Percentiles rank a stretch among this genome's conserved stretches.
phyloP scores from a whole-genome alignment of 495 filamentous ascomycete species.

The Hapsidospora chrysogenum region DNA sequence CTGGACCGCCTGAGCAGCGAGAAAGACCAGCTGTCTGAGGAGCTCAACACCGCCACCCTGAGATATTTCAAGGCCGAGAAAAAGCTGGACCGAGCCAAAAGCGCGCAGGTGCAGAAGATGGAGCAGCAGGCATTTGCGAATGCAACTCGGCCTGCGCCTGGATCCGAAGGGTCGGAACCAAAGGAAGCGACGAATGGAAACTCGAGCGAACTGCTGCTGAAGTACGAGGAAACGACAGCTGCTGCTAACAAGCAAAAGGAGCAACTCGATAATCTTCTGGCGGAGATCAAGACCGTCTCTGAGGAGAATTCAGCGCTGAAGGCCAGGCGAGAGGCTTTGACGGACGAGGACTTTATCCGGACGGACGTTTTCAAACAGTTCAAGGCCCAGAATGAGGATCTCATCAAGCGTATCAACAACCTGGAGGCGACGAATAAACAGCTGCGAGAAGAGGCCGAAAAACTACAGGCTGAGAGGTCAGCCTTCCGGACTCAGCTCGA shows the following conservation, averaged over 20 bases:
- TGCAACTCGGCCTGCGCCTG: slow-evolving; percentile 30
- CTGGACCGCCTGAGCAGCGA: slow-evolving; percentile 61
- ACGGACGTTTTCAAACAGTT: slow-evolving; percentile 87
- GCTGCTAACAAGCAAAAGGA: slow-evolving; percentile 68
- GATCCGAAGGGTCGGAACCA: slow-evolving; percentile 38
- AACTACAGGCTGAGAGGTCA: slow-evolving; percentile 67
- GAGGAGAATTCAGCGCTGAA: slow-evolving; percentile 57
- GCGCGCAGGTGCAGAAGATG: slow-evolving; percentile 75
- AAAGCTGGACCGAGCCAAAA: slow-evolving; percentile 74
- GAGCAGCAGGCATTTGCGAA: slow-evolving; percentile 73
- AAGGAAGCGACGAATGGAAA: slow-evolving; percentile 36
- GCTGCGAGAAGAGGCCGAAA: slow-evolving; percentile 70
- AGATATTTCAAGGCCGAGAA: slow-evolving; percentile 92
- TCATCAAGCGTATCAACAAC: slow-evolving; percentile 80
- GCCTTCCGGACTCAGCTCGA: slow-evolving; percentile 66
- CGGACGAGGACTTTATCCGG: slow-evolving; percentile 84
- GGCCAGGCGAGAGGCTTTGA: slow-evolving; percentile 40
- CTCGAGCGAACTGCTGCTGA: slow-evolving; percentile 37
- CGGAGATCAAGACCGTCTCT: slow-evolving; percentile 64
- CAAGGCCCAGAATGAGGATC: slow-evolving; percentile 79
- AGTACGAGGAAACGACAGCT: slow-evolving; percentile 55
- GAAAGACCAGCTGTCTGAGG: slow-evolving; percentile 67
- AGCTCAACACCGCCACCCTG: slow-evolving; percentile 68
- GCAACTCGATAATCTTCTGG: slow-evolving; percentile 60
- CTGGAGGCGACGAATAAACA: slow-evolving; percentile 78